phyloP scores from a whole-genome alignment of 2,329 filamentous ascomycete genomes.

The Beauveria varroae region DNA sequence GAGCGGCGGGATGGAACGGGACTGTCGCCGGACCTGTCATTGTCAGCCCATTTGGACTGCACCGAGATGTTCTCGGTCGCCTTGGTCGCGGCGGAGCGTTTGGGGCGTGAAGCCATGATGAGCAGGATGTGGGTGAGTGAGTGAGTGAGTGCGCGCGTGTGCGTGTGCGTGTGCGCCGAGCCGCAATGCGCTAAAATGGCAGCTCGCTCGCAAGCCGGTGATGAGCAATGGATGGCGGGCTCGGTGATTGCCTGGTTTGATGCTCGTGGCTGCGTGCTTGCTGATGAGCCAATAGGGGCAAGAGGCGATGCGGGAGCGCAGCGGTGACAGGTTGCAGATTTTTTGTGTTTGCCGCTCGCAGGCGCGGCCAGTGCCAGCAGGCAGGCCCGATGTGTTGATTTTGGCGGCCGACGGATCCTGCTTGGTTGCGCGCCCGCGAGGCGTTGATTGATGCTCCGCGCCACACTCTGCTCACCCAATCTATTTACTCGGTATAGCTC shows the following conservation, averaged over 20 bases:
- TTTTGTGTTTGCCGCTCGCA: constrained; percentile 8
- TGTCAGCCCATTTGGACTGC: constrained; percentile 34
- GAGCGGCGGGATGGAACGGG: constrained; percentile 47
- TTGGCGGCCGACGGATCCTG: constrained; percentile 2
- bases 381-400: neutral
- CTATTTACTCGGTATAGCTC: neutral
- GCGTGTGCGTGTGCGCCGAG: neutral
- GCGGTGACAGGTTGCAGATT: constrained; percentile 2
- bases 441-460: neutral
- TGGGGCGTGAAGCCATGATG: constrained; percentile 41
- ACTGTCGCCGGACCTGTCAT: constrained; percentile 24
- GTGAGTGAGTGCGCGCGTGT: neutral
- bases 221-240: neutral
- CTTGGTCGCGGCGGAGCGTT: constrained; percentile 35
- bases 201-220: neutral
- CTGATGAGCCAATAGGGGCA: neutral
- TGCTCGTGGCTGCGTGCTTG: constrained; percentile 2
- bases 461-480: constrained; percentile 1
- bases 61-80: constrained; percentile 36
- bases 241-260: neutral
- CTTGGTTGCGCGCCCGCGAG: neutral
- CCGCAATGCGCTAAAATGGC: neutral
- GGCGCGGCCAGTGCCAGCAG: neutral
- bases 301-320: constrained; percentile 1
- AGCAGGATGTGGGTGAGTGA: constrained; percentile 9